Percentiles rank a stretch among this genome's conserved stretches.
These are phyloP conservation scores for Hypoxylon sp. DNA, from an alignment of 2,329 filamentous ascomycete species.

Conservation along the genomic window DNA sequence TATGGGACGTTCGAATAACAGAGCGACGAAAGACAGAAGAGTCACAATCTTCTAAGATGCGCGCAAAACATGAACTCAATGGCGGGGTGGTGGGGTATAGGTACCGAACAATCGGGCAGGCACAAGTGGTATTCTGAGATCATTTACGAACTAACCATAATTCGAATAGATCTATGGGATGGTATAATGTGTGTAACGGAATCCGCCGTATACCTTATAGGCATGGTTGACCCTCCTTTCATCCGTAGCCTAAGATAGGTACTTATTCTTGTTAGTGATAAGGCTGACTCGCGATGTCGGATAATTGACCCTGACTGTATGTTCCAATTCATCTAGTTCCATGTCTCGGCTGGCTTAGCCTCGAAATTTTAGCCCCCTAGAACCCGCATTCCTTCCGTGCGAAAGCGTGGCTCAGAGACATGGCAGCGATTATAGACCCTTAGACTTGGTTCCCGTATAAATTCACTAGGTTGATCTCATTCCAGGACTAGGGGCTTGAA, in stretches of 20 bases:
- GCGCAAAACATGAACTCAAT: slow-evolving; percentile 29
- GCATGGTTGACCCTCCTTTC: background rate
- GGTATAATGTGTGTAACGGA: slow-evolving; percentile 2
- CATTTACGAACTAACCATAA: background rate
- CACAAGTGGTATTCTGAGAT: background rate
- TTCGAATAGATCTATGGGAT: background rate
- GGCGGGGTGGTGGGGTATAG: slow-evolving; percentile 31
- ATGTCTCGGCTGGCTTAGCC: background rate
- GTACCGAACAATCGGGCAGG: slow-evolving; percentile 32
- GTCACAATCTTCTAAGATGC: slow-evolving; percentile 30
- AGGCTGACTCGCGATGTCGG: background rate
- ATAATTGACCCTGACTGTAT: background rate
- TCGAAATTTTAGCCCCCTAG: background rate
- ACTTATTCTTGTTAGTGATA: background rate
- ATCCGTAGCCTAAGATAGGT: background rate
- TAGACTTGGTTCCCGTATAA: background rate
- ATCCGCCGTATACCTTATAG: background rate
- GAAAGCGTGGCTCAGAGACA: background rate
- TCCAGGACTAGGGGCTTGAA: background rate
- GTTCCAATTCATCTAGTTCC: background rate
- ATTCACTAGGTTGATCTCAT: background rate
- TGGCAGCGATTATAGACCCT: background rate
- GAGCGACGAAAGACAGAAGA: slow-evolving; percentile 11
- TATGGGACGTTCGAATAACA: slow-evolving; percentile 4
- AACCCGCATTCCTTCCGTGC: background rate